phyloP scores from a whole-genome alignment of 345 rosid species.

The Ailanthus altissimus region DNA sequence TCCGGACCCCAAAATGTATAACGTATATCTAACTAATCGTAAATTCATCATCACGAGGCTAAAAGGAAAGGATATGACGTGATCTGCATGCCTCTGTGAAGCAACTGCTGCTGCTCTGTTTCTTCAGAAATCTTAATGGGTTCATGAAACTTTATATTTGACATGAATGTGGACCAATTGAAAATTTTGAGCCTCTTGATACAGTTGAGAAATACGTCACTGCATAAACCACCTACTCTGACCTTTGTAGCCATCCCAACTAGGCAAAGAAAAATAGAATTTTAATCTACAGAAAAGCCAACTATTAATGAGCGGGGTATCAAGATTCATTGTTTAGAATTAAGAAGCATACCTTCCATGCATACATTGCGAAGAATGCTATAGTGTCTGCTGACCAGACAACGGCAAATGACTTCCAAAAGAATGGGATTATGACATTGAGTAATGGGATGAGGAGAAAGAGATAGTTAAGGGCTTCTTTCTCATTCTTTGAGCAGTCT shows the following conservation, averaged over 20 bases:
- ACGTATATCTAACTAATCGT: not conserved
- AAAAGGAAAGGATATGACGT: not conserved
- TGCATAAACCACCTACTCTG: conserved; percentile 38
- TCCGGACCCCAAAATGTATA: not conserved
- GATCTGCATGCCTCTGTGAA: not conserved
- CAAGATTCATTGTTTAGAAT: not conserved
- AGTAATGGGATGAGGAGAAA: conserved; percentile 79
- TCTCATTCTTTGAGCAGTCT: conserved; percentile 88
- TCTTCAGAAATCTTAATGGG: not conserved
- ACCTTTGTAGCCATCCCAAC: conserved; percentile 72
- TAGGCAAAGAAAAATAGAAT: conserved; percentile 7
- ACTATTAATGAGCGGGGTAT: not conserved
- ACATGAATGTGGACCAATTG: not conserved
- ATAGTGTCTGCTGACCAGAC: conserved; percentile 93
- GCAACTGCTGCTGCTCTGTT: conserved; percentile 8
- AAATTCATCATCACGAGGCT: not conserved
- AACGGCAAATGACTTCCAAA: conserved; percentile 80
- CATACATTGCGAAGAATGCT: conserved; percentile 87
- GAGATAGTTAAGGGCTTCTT: conserved; percentile 92
- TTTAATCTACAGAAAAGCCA: not conserved
- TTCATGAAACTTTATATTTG: not conserved
- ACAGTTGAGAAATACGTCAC: conserved; percentile 4
- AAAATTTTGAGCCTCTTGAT: not conserved
- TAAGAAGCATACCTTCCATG: conserved; percentile 79
- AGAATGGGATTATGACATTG: conserved; percentile 86